Conservation (phyloP, 148 eudicot species). For the Vaccinium corymbosum region DNA sequence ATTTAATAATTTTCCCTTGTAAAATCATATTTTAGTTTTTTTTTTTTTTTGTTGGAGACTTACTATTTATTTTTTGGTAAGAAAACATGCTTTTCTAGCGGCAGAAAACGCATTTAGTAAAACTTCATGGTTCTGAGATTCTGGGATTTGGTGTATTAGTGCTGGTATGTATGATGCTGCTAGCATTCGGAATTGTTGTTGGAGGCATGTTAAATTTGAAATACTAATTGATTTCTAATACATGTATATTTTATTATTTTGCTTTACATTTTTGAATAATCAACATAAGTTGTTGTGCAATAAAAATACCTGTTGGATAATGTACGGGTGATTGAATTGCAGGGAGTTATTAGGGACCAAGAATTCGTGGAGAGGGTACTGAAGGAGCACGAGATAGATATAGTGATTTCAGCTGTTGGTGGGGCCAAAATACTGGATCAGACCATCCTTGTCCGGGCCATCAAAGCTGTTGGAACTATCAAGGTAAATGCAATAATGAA, state of each 20-base stretch:
- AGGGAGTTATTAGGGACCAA: slow-evolving; percentile 43
- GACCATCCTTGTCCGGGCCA: slow-evolving; percentile 40
- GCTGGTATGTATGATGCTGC: too few relatives aligned
- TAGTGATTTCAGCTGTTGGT: slow-evolving; percentile 55
- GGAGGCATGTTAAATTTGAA: too few relatives aligned
- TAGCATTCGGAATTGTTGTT: too few relatives aligned
- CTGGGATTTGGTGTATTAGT: too few relatives aligned
- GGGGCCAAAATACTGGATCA: slow-evolving; percentile 50
- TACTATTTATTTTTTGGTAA: not conserved
- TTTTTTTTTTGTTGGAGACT: not conserved
- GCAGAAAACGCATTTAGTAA: not conserved
- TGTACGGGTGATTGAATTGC: not conserved
- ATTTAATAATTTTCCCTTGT: not conserved
- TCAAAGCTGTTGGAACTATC: slow-evolving; percentile 47
- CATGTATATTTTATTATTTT: too few relatives aligned
- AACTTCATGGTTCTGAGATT: not conserved
- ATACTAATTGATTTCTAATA: too few relatives aligned
- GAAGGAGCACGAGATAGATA: slow-evolving; percentile 43
- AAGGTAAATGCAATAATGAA: slow-evolving; percentile 30
- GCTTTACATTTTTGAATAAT: too few relatives aligned
- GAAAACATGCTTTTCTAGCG: not conserved
- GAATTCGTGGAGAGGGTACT: slow-evolving; percentile 40
- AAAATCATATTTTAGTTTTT: not conserved
- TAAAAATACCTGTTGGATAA: too few relatives aligned
- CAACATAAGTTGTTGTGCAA: too few relatives aligned